Conservation (phyloP, 2,329 filamentous ascomycete species). For the Niveomyces coronatus region DNA sequence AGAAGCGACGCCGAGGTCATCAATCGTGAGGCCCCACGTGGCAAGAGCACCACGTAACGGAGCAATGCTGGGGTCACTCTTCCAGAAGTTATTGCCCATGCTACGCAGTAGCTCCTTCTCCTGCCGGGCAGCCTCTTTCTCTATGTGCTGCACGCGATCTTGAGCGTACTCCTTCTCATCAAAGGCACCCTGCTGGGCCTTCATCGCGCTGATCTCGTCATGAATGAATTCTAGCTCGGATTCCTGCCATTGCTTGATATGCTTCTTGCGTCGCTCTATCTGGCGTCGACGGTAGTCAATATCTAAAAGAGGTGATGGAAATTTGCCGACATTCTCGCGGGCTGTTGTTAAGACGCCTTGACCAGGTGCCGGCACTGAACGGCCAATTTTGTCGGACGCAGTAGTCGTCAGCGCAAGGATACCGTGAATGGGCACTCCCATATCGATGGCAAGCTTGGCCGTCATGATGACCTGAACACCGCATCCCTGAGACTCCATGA, state of each 20-base stretch:
- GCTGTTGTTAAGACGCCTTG: conserved; percentile 95
- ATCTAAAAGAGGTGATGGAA: conserved; percentile 89
- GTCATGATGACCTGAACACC: conserved; percentile 99
- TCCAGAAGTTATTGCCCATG: conserved; percentile 98
- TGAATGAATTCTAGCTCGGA: conserved; percentile 87
- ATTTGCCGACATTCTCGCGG: conserved; percentile 81
- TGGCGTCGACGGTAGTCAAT: conserved; percentile 96
- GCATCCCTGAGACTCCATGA: conserved; percentile 99
- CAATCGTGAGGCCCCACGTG: conserved; percentile 95
- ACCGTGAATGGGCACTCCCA: conserved; percentile 97
- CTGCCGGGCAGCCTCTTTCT: conserved; percentile 75
- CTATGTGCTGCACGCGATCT: conserved; percentile 77
- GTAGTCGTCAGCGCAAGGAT: conserved; percentile 88
- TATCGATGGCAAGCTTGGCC: conserved; percentile 87
- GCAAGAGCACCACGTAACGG: conserved; percentile 92
- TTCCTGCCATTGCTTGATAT: conserved; percentile 95
- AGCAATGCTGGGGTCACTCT: conserved; percentile 84
- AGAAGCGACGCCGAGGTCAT: conserved; percentile 88
- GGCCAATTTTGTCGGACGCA: conserved; percentile 97
- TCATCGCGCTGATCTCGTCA: conserved; percentile 87
- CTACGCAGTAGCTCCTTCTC: conserved; percentile 88
- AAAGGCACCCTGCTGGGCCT: conserved; percentile 63
- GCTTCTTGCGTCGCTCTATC: conserved; percentile 84
- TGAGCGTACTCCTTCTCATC: conserved; percentile 76
- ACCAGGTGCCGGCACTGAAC: conserved; percentile 90